phyloP scores from a whole-genome alignment of 73 alveolate species.

The Paramecium bursaria region DNA sequence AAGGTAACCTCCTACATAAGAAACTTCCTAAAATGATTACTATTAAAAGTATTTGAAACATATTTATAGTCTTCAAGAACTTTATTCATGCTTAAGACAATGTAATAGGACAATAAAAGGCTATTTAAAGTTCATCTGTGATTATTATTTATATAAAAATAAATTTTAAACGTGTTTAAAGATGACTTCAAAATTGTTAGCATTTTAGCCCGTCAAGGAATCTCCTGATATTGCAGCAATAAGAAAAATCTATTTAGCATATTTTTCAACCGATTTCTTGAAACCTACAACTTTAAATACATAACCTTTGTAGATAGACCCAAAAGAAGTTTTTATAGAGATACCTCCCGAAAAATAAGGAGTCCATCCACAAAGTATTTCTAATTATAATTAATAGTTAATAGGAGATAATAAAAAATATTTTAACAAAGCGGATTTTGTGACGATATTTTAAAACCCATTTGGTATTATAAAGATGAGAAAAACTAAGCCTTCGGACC shows the following conservation, averaged over 20 bases:
- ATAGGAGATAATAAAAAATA: not conserved
- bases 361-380: slow-evolving; percentile 12
- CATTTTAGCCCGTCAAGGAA: not conserved
- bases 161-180: slow-evolving; percentile 37
- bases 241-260: not conserved
- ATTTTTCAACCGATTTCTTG: slow-evolving; percentile 1
- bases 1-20: not conserved
- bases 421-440: slow-evolving; percentile 50
- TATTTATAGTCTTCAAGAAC: not conserved
- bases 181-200: not conserved
- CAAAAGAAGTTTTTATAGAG: slow-evolving; percentile 29
- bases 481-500: slow-evolving; percentile 39
- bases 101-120: slow-evolving; percentile 27
- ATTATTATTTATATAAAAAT: slow-evolving; percentile 15
- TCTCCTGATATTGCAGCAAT: slow-evolving; percentile 27
- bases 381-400: not conserved
- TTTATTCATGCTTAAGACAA: slow-evolving; percentile 27
- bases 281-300: slow-evolving; percentile 7
- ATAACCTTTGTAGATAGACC: slow-evolving; percentile 31
- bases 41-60: not conserved
- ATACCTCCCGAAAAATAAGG: slow-evolving; percentile 23
- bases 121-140: slow-evolving; percentile 26
- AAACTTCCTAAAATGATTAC: not conserved
- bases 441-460: slow-evolving; percentile 21
- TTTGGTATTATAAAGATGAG: slow-evolving; percentile 54